Evolutionary conservation across 2,329 filamentous ascomycete genomes (phyloP).

Genomic region (Claviceps monticola): DNA sequence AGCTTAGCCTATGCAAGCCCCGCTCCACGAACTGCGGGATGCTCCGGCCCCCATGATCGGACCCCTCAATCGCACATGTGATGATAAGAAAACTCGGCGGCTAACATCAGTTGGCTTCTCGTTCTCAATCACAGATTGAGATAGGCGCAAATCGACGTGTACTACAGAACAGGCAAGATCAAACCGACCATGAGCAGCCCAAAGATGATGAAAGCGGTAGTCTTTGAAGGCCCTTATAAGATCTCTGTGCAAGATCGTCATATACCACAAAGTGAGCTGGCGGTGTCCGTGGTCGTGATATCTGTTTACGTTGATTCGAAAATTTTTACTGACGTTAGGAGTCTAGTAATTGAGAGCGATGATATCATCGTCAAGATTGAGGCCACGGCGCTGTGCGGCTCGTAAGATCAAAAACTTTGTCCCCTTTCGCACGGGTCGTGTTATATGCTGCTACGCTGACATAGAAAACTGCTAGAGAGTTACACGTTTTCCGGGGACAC

Average conservation of each 20-base stretch:
- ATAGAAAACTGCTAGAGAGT: conserved; percentile 40
- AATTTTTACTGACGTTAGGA: background rate
- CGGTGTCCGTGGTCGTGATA: background rate
- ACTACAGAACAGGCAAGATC: background rate
- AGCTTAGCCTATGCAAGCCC: conserved; percentile 6
- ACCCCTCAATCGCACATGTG: background rate
- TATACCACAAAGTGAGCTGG: conserved; percentile 43
- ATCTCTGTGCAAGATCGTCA: conserved; percentile 68
- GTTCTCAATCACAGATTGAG: background rate
- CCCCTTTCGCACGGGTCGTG: background rate
- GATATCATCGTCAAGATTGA: conserved; percentile 77
- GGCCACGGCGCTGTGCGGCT: conserved; percentile 76
- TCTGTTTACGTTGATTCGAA: background rate
- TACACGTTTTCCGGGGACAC: conserved; percentile 77
- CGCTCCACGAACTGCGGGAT: conserved; percentile 2
- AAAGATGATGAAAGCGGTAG: conserved; percentile 69
- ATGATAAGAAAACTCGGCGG: background rate
- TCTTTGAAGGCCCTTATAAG: conserved; percentile 68
- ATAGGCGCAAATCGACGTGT: background rate
- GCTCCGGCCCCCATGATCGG: background rate
- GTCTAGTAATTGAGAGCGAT: conserved; percentile 46
- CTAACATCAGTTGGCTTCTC: background rate
- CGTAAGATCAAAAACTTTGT: conserved; percentile 37
- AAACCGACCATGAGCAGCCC: conserved; percentile 18
- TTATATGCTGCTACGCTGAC: background rate